phyloP scores from a whole-genome alignment of 495 filamentous ascomycete species.

The Jackrogersella multiformis region DNA sequence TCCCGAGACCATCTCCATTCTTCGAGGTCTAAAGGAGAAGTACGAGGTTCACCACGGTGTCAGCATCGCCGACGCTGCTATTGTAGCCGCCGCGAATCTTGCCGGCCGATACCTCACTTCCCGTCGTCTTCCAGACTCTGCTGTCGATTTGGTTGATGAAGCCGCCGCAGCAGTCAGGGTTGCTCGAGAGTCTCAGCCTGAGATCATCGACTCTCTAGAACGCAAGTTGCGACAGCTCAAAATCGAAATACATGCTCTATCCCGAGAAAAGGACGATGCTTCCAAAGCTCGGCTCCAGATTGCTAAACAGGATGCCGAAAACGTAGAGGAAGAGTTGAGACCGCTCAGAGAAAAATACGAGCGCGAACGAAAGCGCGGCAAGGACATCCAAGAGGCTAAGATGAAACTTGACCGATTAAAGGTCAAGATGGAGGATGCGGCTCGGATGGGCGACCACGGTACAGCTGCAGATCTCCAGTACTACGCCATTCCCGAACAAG shows the following conservation, averaged over 20 bases:
- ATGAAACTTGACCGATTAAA: constrained; percentile 88
- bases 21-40: constrained; percentile 94
- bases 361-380: constrained; percentile 84
- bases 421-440: constrained; percentile 91
- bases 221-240: constrained; percentile 86
- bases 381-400: constrained; percentile 94
- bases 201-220: constrained; percentile 91
- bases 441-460: constrained; percentile 79
- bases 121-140: constrained; percentile 91
- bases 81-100: constrained; percentile 88
- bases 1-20: constrained; percentile 92
- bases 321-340: constrained; percentile 88
- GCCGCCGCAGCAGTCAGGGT: constrained; percentile 94
- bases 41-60: constrained; percentile 99
- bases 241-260: constrained; percentile 95
- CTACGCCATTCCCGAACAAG: constrained; percentile 95
- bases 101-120: constrained; percentile 91
- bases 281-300: constrained; percentile 80
- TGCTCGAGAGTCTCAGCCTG: constrained; percentile 92
- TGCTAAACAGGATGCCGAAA: constrained; percentile 89
- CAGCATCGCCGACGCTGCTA: constrained; percentile 90
- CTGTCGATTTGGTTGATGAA: constrained; percentile 95
- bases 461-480: constrained; percentile 93
- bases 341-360: constrained; percentile 96
- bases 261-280: constrained; percentile 93